Base-by-base conservation (phyloP, 2,329 filamentous ascomycete genomes). In the Rhinocladiella mackenziei region DNA sequence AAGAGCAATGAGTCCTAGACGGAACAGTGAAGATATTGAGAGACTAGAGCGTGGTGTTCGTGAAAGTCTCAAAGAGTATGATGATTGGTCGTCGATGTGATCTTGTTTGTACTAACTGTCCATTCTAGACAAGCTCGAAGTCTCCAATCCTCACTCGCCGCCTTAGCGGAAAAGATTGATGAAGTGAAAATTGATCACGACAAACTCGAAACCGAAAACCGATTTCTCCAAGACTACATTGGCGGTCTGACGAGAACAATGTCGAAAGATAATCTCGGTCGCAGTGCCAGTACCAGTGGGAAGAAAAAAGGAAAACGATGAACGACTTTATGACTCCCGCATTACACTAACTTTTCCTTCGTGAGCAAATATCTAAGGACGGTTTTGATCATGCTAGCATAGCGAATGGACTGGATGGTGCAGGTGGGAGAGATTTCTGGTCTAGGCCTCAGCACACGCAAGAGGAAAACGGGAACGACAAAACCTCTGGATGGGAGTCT, bases 141-240 rank as follows among this genome's bases (percentile, higher is more conserved):
- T 34, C 73, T 97, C 19, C 92, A 98, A 67, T 86, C 89, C 41
- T 94, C 88, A 19, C 79, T 98, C 23, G 75, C 94, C 50, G 86
- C 84, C 52, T 84, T 97, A 31, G 88, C 95, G 55, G 87, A 95
- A 66, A 85, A 89, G 39, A 94, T 97, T 63, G 92, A 98, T 62
- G 86, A 87, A 20, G 89, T 97, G 53, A 87, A 89, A 65, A 84
- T 86, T 57, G 91, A 97, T 62, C 89, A 98, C 62, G 88, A 96
- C 69, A 96, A 95, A 68, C 80, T 98, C 42, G 89, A 97, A 66
- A 92, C 78, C 65, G 89, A 96, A 65, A 98, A 98, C 75, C 91
- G 89, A 60, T 96, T 97, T 62, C 70, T 98, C 35, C 91, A 97
- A 66, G 95, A 95, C 65, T 97, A 97, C 64, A 97, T 97, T 59